phyloP scores from a whole-genome alignment of 2,329 filamentous ascomycete genomes.

The Cladorrhinum sp. region DNA sequence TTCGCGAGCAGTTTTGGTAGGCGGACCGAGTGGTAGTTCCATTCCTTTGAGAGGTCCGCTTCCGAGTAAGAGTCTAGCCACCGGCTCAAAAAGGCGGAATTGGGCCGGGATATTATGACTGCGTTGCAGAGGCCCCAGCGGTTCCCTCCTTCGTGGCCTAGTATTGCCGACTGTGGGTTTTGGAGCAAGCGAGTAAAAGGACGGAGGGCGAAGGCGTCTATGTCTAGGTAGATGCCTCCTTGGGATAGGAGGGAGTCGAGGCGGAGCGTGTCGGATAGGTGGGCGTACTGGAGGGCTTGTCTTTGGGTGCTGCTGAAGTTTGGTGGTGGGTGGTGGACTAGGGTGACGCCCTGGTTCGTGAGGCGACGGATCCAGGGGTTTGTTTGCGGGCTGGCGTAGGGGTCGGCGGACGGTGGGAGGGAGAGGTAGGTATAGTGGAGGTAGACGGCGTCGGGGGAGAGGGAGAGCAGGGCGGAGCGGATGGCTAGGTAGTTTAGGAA shows the following conservation, averaged over 20 bases:
- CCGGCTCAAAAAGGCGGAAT: conserved; percentile 34
- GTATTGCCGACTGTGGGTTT: conserved; percentile 23
- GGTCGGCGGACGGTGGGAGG: conserved; percentile 32
- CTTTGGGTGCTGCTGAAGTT: conserved; percentile 3
- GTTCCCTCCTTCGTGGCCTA: conserved; percentile 37
- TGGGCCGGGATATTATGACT: conserved; percentile 36
- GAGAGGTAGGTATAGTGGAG: conserved; percentile 40
- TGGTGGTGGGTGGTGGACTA: conserved; percentile 35
- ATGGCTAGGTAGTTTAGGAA: conserved; percentile 39
- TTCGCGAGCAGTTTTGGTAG: conserved; percentile 29
- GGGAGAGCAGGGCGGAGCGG: conserved; percentile 36
- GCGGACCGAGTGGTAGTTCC: conserved; percentile 40
- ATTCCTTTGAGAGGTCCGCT: conserved; percentile 34
- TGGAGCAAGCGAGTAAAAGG: conserved; percentile 20
- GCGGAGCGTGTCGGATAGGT: conserved; percentile 32
- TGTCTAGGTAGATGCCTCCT: conserved; percentile 33
- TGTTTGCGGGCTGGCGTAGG: conserved; percentile 32
- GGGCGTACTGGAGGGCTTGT: conserved; percentile 19
- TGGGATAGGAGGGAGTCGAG: conserved; percentile 26
- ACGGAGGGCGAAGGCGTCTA: conserved; percentile 30
- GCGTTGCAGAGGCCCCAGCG: conserved; percentile 39
- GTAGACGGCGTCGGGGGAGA: conserved; percentile 35
- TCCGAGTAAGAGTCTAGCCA: conserved; percentile 36
- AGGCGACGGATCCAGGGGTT: conserved; percentile 37
- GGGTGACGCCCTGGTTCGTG: conserved; percentile 32